Conservation (phyloP, 306 rosid genomes). For the Morella rubra region DNA sequence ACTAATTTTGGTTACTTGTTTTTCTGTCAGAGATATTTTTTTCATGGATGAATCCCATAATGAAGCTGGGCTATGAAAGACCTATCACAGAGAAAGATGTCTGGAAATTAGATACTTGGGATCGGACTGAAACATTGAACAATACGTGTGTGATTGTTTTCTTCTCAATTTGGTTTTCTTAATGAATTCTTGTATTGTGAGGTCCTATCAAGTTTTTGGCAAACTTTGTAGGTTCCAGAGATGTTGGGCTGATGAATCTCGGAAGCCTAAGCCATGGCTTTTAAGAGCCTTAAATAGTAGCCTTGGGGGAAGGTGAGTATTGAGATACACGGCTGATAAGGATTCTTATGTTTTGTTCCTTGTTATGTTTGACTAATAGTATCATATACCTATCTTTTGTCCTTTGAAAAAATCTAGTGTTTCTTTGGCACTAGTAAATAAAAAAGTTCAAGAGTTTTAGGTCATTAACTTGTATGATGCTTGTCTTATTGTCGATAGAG, state of each 20-base stretch:
- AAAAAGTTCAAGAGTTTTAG: neutral
- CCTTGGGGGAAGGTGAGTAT: constrained; percentile 78
- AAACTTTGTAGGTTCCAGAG: constrained; percentile 67
- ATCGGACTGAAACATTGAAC: constrained; percentile 72
- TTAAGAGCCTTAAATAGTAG: constrained; percentile 79
- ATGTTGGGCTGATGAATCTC: constrained; percentile 76
- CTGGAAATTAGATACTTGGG: constrained; percentile 95
- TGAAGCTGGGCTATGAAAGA: constrained; percentile 77
- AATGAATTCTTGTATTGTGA: constrained; percentile 6
- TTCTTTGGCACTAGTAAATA: too few relatives aligned
- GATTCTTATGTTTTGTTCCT: neutral
- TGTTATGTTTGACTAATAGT: neutral
- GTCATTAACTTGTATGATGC: neutral
- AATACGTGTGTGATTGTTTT: constrained; percentile 44
- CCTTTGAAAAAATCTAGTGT: too few relatives aligned
- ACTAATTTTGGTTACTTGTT: constrained; percentile 23
- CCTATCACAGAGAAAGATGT: constrained; percentile 87
- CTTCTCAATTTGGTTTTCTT: constrained; percentile 11
- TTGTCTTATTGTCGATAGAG: neutral
- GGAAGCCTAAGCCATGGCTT: constrained; percentile 86
- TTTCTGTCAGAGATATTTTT: constrained; percentile 52
- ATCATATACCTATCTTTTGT: neutral
- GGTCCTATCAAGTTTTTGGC: constrained; percentile 23
- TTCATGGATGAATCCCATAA: constrained; percentile 81
- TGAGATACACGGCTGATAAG: constrained; percentile 24